Conservation (phyloP, 805 yeast species). For the Starmera pachycereana region DNA sequence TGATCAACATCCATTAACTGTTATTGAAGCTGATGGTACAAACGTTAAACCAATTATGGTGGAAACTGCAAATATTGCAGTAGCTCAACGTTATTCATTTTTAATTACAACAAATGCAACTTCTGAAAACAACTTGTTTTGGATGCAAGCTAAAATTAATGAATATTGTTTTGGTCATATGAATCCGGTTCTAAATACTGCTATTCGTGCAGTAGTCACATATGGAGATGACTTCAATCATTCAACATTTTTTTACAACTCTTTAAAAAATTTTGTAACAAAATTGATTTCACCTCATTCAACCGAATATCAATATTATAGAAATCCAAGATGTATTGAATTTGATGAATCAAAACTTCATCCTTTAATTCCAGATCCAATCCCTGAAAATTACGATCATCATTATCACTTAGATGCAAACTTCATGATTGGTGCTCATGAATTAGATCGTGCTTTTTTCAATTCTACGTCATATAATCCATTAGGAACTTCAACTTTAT, state of each 20-base stretch:
- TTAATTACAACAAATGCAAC: constrained; percentile 41
- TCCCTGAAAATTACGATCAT: constrained; percentile 9
- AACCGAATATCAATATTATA: constrained; percentile 6
- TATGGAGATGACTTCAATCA: constrained; percentile 14
- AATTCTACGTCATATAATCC: constrained; percentile 17
- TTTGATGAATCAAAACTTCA: constrained; percentile 16
- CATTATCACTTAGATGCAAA: constrained; percentile 14
- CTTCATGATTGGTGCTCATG: constrained; percentile 16
- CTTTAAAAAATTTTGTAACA: constrained; percentile 3
- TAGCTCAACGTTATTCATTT: constrained; percentile 62
- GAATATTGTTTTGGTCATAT: constrained; percentile 24
- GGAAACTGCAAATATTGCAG: constrained; percentile 36
- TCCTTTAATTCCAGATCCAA: constrained; percentile 11
- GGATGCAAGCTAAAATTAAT: constrained; percentile 30
- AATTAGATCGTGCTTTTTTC: constrained; percentile 17
- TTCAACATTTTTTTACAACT: constrained; percentile 2
- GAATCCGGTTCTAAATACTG: constrained; percentile 24
- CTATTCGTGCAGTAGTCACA: constrained; percentile 22
- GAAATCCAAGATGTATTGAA: constrained; percentile 16
- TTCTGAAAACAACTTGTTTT: constrained; percentile 27
- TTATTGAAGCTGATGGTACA: constrained; percentile 46
- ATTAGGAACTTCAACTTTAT: constrained; percentile 7
- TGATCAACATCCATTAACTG: constrained; percentile 39
- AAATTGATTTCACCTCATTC: constrained; percentile 3
- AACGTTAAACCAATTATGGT: constrained; percentile 34